Evolutionary conservation across 306 rosid genomes (phyloP).

Genomic region (Prunus mume): DNA sequence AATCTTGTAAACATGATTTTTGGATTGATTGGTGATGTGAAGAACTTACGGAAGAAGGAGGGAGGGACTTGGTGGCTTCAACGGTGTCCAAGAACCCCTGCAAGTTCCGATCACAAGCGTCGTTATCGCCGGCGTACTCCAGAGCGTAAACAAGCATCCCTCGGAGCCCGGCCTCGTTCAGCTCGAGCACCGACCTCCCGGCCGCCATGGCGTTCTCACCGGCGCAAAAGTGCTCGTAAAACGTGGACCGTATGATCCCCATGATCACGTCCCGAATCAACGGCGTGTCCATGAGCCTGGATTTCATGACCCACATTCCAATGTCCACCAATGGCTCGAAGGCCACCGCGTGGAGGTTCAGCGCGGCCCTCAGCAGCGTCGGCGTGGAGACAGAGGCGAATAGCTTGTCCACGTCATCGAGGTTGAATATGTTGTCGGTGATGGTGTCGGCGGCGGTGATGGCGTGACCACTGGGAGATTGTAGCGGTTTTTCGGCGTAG

Average conservation of each 20-base stretch:
- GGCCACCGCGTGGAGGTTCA: constrained; percentile 70
- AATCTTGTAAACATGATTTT: background rate
- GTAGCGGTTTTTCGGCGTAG: background rate
- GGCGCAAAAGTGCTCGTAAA: constrained; percentile 75
- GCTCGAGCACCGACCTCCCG: constrained; percentile 27
- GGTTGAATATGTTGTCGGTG: constrained; percentile 10
- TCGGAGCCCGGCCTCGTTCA: constrained; percentile 56
- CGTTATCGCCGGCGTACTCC: constrained; percentile 65
- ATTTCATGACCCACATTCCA: constrained; percentile 70
- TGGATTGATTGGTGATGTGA: background rate
- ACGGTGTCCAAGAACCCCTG: constrained; percentile 54
- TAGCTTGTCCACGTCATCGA: constrained; percentile 43
- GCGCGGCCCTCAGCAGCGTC: constrained; percentile 53
- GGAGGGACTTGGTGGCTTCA: constrained; percentile 60
- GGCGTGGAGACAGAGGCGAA: constrained; percentile 46
- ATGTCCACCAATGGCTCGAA: constrained; percentile 71
- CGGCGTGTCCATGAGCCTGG: constrained; percentile 50
- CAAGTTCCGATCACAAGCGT: constrained; percentile 57
- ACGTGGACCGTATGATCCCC: constrained; percentile 31
- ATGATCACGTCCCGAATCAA: constrained; percentile 15
- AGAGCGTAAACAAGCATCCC: constrained; percentile 80
- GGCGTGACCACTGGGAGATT: background rate
- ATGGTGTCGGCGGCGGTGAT: constrained; percentile 16
- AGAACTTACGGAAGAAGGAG: constrained; percentile 66
- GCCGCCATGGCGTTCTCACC: constrained; percentile 64